Base-by-base conservation (phyloP, 1,284 basidiomycete species). In the Pascua sp. region DNA sequence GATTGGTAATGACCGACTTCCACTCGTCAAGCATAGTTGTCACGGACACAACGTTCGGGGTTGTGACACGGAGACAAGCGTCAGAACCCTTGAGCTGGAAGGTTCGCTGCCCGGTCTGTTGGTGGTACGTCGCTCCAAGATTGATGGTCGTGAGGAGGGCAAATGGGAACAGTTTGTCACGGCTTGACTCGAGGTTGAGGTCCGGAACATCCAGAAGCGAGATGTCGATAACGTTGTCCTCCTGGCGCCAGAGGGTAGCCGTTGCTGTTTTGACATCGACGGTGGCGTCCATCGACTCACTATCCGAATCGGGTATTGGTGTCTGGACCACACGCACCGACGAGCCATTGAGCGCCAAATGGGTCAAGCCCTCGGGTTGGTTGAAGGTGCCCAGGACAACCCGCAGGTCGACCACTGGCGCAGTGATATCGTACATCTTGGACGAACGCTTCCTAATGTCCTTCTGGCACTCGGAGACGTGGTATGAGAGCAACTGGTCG, bases 11-110 rank as follows among this genome's bases (percentile, higher is more conserved):
- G 8, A 56, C 51, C 1, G 51, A 40, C 12, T 8, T 13, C 69
- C 69, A 71, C 10, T 49, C 32, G 16, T 55, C 51, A 8, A 62
- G 15, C 24, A 67, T 47, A 16, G 60, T 40, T 4, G 50, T 42
- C n/a, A 61, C 51, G 38, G 53, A 49, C 2, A 62, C 55, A 9
- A 67, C 47, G 4, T 59, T 57, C 7, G 59, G 49, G 0, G 66
- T 68, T 15, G 67, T 61, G 0, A 54, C 54, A 32, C 63, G 51
- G 4, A 60, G 32, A 2, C 48, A 47, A 17, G 50, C 42, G 17
- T 56, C 54, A 5, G 47, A 46, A 11, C 50, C 39, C 37, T 58
- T 63, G 42, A 53, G 48, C 32, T 61, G 59, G 12, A 62, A 15
- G 0, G 49, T 56, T n/a, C 39, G 45, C 5, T 42, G 37, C 2